Evolutionary conservation across 768 basidiomycete species (phyloP), one percentile per base, ranked within the genome.

Genomic region (Xerocomus brunneocitrinus): DNA sequence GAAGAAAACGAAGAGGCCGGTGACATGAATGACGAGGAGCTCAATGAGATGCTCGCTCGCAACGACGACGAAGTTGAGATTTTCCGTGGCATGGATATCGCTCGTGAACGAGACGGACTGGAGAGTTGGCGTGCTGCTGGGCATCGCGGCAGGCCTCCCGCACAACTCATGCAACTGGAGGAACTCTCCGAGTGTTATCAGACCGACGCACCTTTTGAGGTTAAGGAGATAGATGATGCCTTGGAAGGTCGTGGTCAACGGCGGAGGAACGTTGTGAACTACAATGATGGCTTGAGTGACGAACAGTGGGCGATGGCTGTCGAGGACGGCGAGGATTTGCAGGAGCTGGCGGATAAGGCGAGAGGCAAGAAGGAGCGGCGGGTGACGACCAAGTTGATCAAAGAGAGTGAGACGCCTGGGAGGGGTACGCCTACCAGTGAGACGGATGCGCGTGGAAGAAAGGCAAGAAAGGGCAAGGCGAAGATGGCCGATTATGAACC

Each of bases 131-230:
- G 83, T 27, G 77, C 81, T 2, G 73, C 75, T 6, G 92, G 92
- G 12, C 78, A 89, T 58, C 82, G 84, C 13, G 90, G 91, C 36
- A 89, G 81, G 60, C 86, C 87, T 0, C 92, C 89, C 0, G 79
- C 73, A 48, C 79, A 79, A 0, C 81, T 99, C 30, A 88, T 98
- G 65, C 80, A 87, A 52, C 76, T 95, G 36, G 88, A 89, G 36
- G 97, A 99, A 66, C 79, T 99, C 28, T 95, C 95, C 0, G 86
- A 90, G 43, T 92, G 91, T 67, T 99, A 98, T 70, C 87, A 86
- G 61, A 85, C 76, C 5, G 88, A 91, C 58, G 84, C 90, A 64
- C 88, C 88, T 1, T 91, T 91, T 64, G 91, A 91, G 48, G 77
- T 81, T 22, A 74, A 78, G 52, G 74, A 80, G 44, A 68, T 84